Evolutionary conservation across 306 rosid genomes (phyloP), one percentile per base, ranked within the genome.

Genomic region (Acacia acuminata): DNA sequence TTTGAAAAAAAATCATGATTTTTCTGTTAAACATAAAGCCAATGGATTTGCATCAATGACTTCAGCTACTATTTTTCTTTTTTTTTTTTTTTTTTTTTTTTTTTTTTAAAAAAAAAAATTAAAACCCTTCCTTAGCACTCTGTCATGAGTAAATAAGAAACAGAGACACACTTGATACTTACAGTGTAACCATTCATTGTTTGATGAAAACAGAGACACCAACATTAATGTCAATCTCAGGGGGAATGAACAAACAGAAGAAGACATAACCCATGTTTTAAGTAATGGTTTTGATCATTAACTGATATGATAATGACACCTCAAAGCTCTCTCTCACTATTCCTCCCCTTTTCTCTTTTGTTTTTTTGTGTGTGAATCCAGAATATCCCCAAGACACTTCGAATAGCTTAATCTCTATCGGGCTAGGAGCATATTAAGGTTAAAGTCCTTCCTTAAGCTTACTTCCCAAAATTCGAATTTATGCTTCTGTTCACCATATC

Each of bases 21-120:
- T 82, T 82, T 69, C 82, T 79, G 85, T 84, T 86, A 86, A 79
- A 65, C 80, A 82, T 79, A 81, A 80, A 13, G 1, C 8, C 36
- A 25, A 25, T 88, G 80, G 83, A 82, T 85, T 38, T 86, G 67
- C 71, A 77, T 69, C 87, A 78, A 85, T 79, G 79, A 85, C 88
- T 83, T 77, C 40, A 58, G 71, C 79, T 53, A 22, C 65, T 58
- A 58, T 19, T 53, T 53, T 6, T 20, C 1, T 53, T 53, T 53
- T 20, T 4, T 4, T 3, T 10, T 0, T 53, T 20, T 4, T 4
- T 3, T 10, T 0, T 19, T 53, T 53, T 6, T 20, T 1, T 53
- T 53, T 53, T 20, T 4, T 4, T 3, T 10, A 0, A 43, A 43
- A 43, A 47, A 12, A 17, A 51, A 51, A n/a, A 77, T 64, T 14